Base-by-base conservation (phyloP, 2,329 filamentous ascomycete genomes). In the Volutella citrinella region DNA sequence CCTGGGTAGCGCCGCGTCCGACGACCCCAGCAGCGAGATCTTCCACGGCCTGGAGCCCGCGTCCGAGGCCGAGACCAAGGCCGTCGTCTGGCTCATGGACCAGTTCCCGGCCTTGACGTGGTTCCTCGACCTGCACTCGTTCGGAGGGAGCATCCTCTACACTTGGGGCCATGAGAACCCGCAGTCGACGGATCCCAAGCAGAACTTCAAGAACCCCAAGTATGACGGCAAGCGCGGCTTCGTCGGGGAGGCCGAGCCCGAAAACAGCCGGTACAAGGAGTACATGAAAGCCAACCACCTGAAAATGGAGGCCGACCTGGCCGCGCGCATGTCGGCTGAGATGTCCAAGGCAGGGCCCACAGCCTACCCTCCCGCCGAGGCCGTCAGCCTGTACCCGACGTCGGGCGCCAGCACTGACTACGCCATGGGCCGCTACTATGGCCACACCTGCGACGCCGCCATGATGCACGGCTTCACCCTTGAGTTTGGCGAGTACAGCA, bases 91-190 rank as follows among this genome's bases (percentile, higher is more conserved):
- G 58, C 54, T 75, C 7, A 59, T 78, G 49, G 65, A 72, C 44
- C 60, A 64, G 18, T 72, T 69, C 54, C 54, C 60, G 29, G 66
- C 66, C 27, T 56, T 80, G 27, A 63, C 69, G 18, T 80, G 74
- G 74, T 76, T 76, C 52, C 57, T 78, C 39, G 76, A 80, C 43
- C 62, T 80, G 27, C 76, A 80, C 62, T 76, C 74, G 2, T 71
- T 64, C 18, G 62, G 65, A 1, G 72, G 70, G 4, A 40, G 68
- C 19, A 60, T 80, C 13, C 56, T 80, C 11, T 78, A 78, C 55
- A 66, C 61, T 34, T 80, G 75, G 75, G 75, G 76, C 15, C 70
- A 74, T 42, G 74, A 79, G 43, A 63, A 70, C 28, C 60, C 69
- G 36, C 75, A 79, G 55, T 58, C 56, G 32, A 61, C 54, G 1